Base-by-base conservation (phyloP, 2,329 filamentous ascomycete genomes). In the Hypoxylon sp. region DNA sequence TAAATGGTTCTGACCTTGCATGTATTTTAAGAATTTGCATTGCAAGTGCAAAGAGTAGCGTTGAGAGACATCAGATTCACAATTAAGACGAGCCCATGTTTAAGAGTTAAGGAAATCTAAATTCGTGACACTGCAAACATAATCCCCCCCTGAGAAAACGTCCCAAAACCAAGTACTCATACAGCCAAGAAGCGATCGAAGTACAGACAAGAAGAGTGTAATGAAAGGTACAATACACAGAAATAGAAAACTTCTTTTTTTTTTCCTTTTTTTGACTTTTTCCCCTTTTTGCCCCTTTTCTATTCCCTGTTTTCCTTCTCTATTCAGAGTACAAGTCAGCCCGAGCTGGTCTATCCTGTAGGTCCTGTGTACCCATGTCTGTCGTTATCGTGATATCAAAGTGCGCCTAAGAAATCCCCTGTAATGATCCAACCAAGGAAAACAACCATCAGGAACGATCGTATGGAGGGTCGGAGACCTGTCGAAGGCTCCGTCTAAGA, bases 331-430 rank as follows among this genome's bases (percentile, higher is more conserved):
- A 14, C 8, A 20, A n/a, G 37, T 27, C 8, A 57, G 10, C 25
- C 27, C n/a, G 14, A 40, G 13, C 46, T n/a, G 54, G 40, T 58
- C 25, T 51, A 54, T 54, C 25, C 25, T 53, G 27, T 58, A 58
- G 33, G 30, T 37, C 25, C 22, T 49, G 22, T 46, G 13, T 51
- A 11, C 33, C 57, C 22, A 31, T 3, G 5, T 13, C 35, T 51
- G n/a, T 53, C 44, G 4, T 33, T 25, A 13, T 50, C n/a, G 14
- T 44, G 17, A 33, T 11, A 25, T 27, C 56, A 6, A 46, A 53
- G 11, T 14, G 20, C 20, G n/a, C 22, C 2, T 13, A 55, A 37
- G 33, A 42, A 44, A 44, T 6, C 37, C 30, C 22, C 22, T 8
- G 14, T 20, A 46, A 42, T 25, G 27, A 30, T 17, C 20, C 17